Conservation (phyloP, 83 land plant species). For the Thuja plicata region DNA sequence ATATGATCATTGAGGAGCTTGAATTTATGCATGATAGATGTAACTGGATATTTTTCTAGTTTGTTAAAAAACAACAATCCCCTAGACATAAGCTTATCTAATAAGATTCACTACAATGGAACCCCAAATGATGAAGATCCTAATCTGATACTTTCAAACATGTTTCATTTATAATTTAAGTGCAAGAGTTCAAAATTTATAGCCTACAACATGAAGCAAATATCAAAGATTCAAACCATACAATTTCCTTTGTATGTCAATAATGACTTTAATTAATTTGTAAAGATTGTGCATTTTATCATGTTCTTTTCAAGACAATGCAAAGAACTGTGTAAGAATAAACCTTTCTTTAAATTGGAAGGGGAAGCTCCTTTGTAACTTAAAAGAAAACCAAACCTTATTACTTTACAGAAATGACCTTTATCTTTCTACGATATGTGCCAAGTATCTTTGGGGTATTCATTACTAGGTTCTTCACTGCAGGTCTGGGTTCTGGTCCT, state of each 20-base stretch:
- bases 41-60: neutral
- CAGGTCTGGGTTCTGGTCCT: too few relatives aligned
- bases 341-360: too few relatives aligned
- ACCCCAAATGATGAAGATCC: neutral
- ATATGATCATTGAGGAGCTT: neutral
- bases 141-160: neutral
- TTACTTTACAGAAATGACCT: too few relatives aligned
- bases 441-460: too few relatives aligned
- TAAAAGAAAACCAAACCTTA: too few relatives aligned
- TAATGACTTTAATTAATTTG: neutral
- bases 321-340: too few relatives aligned
- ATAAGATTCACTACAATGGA: neutral
- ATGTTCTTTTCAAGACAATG: too few relatives aligned
- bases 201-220: neutral
- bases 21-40: neutral
- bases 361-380: too few relatives aligned
- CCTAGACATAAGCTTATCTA: neutral
- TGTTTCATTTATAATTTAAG: neutral
- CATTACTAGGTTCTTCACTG: too few relatives aligned
- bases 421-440: too few relatives aligned
- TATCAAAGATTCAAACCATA: neutral
- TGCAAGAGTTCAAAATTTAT: neutral
- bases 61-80: too few relatives aligned
- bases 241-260: neutral
- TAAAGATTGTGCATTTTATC: neutral